phyloP scores from a whole-genome alignment of 2,329 filamentous ascomycete genomes.

The Colletotrichum echinochloae region DNA sequence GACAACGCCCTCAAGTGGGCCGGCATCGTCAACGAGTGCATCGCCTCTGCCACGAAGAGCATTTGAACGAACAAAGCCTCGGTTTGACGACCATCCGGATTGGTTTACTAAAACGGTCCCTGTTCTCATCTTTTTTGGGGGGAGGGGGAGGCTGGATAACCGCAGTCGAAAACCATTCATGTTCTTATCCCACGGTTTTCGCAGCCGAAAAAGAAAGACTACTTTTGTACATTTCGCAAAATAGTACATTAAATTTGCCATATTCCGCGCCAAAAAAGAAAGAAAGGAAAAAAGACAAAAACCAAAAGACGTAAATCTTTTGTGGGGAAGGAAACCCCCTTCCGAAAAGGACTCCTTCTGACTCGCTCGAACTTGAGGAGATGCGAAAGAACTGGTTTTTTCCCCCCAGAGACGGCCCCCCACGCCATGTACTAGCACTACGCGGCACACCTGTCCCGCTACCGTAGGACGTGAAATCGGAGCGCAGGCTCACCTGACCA shows the following conservation, averaged over 20 bases:
- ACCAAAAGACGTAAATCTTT: too few species aligned
- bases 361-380: neutral
- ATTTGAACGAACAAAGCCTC: conserved; percentile 6
- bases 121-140: neutral
- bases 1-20: conserved; percentile 70
- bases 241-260: too few species aligned
- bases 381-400: neutral
- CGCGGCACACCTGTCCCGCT: neutral
- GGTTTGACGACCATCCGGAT: neutral
- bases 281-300: too few species aligned
- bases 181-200: too few species aligned
- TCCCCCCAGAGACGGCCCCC: neutral
- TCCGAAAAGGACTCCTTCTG: too few species aligned
- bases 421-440: neutral
- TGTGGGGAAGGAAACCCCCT: neutral
- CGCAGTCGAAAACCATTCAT: neutral
- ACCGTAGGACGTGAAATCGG: neutral
- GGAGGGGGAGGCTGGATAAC: too few species aligned
- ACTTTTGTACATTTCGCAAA: neutral
- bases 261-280: too few species aligned
- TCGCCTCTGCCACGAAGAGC: conserved; percentile 60
- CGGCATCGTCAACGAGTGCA: conserved; percentile 65
- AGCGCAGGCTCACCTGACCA: too few species aligned
- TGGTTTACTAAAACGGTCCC: neutral
- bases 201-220: too few species aligned